These are phyloP conservation scores for Suillus subalutaceus DNA, from an alignment of 768 basidiomycete species.

Conservation along the genomic window DNA sequence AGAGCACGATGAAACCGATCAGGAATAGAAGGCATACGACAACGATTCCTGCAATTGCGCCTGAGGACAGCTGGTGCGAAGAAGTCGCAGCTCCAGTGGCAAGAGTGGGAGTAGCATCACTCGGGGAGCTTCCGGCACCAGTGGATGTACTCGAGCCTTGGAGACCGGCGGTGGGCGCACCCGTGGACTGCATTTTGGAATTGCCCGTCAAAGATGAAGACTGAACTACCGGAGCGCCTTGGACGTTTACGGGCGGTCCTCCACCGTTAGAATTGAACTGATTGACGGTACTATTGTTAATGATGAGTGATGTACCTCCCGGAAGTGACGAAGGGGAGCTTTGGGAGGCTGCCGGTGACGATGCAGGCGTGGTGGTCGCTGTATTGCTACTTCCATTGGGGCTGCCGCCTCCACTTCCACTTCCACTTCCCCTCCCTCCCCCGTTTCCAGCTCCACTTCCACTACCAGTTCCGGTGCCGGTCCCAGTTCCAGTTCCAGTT, in stretches of 20 bases:
- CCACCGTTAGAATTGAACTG: not conserved
- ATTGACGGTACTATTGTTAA: not conserved
- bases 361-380: not conserved
- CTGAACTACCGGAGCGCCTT: constrained; percentile 1
- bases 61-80: constrained; percentile 41
- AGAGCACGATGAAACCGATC: constrained; percentile 40
- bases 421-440: too few relatives aligned
- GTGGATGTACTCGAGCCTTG: constrained; percentile 16
- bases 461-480: not conserved
- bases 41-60: constrained; percentile 51
- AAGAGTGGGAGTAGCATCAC: constrained; percentile 19
- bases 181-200: not conserved
- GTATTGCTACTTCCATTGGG: not conserved
- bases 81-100: constrained; percentile 13
- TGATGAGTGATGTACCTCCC: not conserved
- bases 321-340: constrained; percentile 4
- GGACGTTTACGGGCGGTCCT: not conserved
- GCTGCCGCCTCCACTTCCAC: not conserved
- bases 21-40: constrained; percentile 33
- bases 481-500: not conserved
- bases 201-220: not conserved
- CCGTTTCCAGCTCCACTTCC: constrained; percentile 7
- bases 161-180: constrained; percentile 5
- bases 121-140: constrained; percentile 17
- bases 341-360: not conserved